These are phyloP conservation scores for Colletotrichum musae DNA, from an alignment of 2,329 filamentous ascomycete species.

Conservation along the genomic window DNA sequence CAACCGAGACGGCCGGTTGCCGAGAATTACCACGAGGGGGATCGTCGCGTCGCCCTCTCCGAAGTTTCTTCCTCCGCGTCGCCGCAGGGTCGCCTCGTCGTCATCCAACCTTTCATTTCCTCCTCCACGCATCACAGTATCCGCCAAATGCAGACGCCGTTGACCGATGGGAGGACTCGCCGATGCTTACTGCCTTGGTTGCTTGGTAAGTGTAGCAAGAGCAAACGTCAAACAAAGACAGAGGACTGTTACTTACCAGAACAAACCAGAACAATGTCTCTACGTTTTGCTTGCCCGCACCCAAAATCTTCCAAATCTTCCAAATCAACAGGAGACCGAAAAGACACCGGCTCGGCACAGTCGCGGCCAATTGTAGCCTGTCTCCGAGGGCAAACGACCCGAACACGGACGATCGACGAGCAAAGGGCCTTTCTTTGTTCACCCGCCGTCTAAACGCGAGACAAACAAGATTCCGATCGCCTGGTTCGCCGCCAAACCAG, in stretches of 20 bases:
- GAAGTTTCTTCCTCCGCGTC: background rate
- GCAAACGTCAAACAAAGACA: background rate
- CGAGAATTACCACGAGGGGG: conserved; percentile 2
- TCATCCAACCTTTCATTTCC: no score
- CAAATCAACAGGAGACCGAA: background rate
- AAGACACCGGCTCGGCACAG: background rate
- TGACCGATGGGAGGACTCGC: background rate
- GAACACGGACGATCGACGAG: background rate
- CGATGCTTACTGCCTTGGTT: background rate
- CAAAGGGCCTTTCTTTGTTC: conserved; percentile 18
- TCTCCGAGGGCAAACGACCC: background rate
- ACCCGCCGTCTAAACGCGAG: conserved; percentile 5
- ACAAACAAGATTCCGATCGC: conserved; percentile 33
- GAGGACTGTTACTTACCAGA: background rate
- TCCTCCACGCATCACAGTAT: background rate
- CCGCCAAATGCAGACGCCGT: background rate
- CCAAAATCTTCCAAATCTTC: no score
- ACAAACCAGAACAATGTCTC: no score
- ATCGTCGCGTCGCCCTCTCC: background rate
- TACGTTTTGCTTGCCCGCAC: no score
- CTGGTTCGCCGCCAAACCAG: conserved; percentile 2
- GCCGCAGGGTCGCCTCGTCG: background rate
- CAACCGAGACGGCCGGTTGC: background rate
- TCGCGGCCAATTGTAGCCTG: conserved; percentile 1
- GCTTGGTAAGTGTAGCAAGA: background rate